Evolutionary conservation across 192 early-diverging fungal genomes (phyloP), one percentile per base, ranked within the genome.

Genomic region (Coemansia sp.): DNA sequence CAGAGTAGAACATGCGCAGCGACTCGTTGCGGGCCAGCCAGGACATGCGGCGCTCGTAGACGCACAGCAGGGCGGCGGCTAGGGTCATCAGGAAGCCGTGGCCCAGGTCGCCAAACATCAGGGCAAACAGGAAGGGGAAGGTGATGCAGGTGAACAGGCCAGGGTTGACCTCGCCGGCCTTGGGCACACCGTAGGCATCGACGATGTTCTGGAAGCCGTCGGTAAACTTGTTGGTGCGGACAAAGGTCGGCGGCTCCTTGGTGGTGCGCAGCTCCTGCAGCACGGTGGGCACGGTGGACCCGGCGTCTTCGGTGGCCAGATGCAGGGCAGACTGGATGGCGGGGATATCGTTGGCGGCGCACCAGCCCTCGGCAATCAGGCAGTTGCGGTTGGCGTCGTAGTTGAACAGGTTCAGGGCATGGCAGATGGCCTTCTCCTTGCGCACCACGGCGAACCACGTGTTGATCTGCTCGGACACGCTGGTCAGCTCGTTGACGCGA

Each of bases 91-190:
- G 50, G 27, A 92, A 60, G 20, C 94, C 96, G 58, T 99, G 96
- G 38, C 96, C 96, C 27, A 96, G 80, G 70, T 99, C 96, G 47
- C 96, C 96, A 80, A 99, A 99, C 96, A 99, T 99, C 47, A 99
- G 82, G 36, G 96, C 94, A 73, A 99, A 99, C 44, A 99, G 67
- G 65, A 99, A 99, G n/a, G 96, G 96, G 78, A 99, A 99, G 0
- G 91, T 92, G 32, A 98, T 95, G 10, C 88, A 62, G 0, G 96
- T 96, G 47, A 96, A 99, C 25, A 99, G 80, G 33, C 92, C 96
- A 13, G 96, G 96, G 64, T 99, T 99, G 51, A 98, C 93, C 76
- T 99, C 96, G 49, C 87, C 82, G 61, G 96, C 96, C 56, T 80
- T 82, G 30, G 96, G 91, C 57, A 96, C 82, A 44, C 96, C 96